Evolutionary conservation across 768 basidiomycete genomes (phyloP), one percentile per base, ranked within the genome.

Genomic region (Naganishia kalamii): DNA sequence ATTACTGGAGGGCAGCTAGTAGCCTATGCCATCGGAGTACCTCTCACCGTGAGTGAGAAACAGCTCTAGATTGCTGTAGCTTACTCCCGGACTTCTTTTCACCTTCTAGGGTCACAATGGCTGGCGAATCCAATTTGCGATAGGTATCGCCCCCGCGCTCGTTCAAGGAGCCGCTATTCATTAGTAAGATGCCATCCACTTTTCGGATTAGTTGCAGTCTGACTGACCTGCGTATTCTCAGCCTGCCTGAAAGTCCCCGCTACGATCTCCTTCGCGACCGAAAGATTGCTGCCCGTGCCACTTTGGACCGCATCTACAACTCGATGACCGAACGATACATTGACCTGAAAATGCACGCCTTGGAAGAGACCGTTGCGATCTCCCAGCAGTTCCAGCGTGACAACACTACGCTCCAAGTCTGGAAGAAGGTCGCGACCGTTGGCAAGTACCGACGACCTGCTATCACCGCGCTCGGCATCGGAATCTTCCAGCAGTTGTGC

Each of bases 1-100:
- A 71, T 73, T 49, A 73, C 70, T 29, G 69, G 70, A 25, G 72
- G 72, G 27, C 72, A 73, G 62, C 70, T 73, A 50, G 23, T 73
- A 48, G 50, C 62, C 0, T 73, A 73, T 64, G 70, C 68, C 44
- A 67, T 71, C 40, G 70, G 70, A 48, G 68, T 71, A 23, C 67
- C 70, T 44, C 69, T 71, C 41, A 67, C 64, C 23, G n/a, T n/a
- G n/a, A n/a, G n/a, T n/a, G n/a, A n/a, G n/a, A n/a, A n/a, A n/a
- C n/a, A n/a, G n/a, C n/a, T n/a, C n/a, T n/a, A n/a, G n/a, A n/a
- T n/a, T n/a, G n/a, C n/a, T n/a, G n/a, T n/a, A n/a, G n/a, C n/a
- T n/a, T n/a, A n/a, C n/a, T n/a, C n/a, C n/a, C n/a, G n/a, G n/a
- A n/a, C n/a, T n/a, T n/a, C n/a, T n/a, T n/a, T n/a, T n/a, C n/a